Evolutionary conservation across 208 protist species (phyloP), one percentile per base, ranked within the genome.

Genomic region (Wallacemonas sp.): DNA sequence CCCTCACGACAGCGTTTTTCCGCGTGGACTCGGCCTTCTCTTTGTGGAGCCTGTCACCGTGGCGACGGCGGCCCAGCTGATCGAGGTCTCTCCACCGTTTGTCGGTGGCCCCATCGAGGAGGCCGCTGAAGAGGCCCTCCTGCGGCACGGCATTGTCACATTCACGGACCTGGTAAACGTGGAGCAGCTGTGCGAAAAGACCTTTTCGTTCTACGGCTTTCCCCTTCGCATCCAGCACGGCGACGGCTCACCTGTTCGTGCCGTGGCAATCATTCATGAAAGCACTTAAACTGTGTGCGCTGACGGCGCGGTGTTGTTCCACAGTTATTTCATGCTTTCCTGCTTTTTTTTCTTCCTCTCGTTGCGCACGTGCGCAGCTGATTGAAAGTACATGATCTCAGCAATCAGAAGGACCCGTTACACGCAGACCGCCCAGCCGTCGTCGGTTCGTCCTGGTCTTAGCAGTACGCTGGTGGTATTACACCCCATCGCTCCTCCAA

Each of bases 141-240:
- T 84, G n/a, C 30, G 36, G 8, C 15, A 15, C 0, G 63, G 60
- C 46, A 68, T 76, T 19, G 38, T 84, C 29, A 84, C 78, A 27
- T 84, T 73, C 58, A 84, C 78, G 5, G 70, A 78, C 32, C 63
- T 84, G n/a, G 46, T 74, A 12, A 84, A 84, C 30, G 33, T 80
- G 34, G 64, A 80, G 26, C 21, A 54, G n/a, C 70, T 84, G 3
- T 33, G 36, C 17, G 66, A 58, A 1, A 26, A 38, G 17, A 15
- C 21, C 0, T 84, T 78, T 42, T 54, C 38, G 1, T 84, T 84
- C 59, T 75, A 63, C 32, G 78, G 78, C 6, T 63, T 84, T 67
- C 78, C 78, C 26, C 63, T 84, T 37, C 61, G 53, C 12, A 80
- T 84, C 37, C 34, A 12, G n/a, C 55, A 46, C n/a, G 78, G 78